Percentiles rank a stretch among this genome's conserved stretches.
Evolutionary conservation across 441 rosid genomes (phyloP).

Genomic region (Erysimum cheiri): DNA sequence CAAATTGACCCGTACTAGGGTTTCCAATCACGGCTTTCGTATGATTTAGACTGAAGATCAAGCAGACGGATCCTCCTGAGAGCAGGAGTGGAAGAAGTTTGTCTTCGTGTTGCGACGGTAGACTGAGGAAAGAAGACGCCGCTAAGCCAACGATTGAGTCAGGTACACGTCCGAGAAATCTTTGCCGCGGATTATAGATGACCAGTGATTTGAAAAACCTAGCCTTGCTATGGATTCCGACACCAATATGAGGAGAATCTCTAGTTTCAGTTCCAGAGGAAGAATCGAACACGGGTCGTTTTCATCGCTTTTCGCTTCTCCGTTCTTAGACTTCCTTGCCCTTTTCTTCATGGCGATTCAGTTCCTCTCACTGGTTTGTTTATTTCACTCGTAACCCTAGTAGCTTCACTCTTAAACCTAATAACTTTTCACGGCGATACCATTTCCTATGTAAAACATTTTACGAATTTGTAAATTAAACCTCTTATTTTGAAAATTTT

Average conservation of each 20-base stretch:
- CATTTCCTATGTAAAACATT: too few species aligned
- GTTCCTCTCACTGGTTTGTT: too few species aligned
- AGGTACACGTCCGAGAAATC: background rate
- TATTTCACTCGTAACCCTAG: too few species aligned
- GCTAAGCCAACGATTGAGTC: background rate
- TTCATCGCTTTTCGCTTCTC: slow-evolving; percentile 7
- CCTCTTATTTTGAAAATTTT: background rate
- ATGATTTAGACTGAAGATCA: background rate
- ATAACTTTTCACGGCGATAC: too few species aligned
- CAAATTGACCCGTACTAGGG: slow-evolving; percentile 16
- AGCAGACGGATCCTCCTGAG: slow-evolving; percentile 9
- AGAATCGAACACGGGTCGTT: background rate
- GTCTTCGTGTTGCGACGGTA: background rate
- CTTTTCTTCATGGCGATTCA: background rate
- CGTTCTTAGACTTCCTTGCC: background rate
- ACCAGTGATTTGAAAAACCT: background rate
- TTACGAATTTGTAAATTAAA: background rate
- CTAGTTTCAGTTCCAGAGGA: background rate
- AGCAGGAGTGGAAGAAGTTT: background rate
- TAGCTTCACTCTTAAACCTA: background rate
- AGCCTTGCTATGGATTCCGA: background rate
- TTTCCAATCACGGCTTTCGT: background rate
- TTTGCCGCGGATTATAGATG: slow-evolving; percentile 8
- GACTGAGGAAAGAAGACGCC: slow-evolving; percentile 7
- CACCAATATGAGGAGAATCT: slow-evolving; percentile 3